Percentiles rank a stretch among this genome's conserved stretches.
Evolutionary conservation across 1,284 basidiomycete genomes (phyloP).

Genomic region (Inonotus hispidus): DNA sequence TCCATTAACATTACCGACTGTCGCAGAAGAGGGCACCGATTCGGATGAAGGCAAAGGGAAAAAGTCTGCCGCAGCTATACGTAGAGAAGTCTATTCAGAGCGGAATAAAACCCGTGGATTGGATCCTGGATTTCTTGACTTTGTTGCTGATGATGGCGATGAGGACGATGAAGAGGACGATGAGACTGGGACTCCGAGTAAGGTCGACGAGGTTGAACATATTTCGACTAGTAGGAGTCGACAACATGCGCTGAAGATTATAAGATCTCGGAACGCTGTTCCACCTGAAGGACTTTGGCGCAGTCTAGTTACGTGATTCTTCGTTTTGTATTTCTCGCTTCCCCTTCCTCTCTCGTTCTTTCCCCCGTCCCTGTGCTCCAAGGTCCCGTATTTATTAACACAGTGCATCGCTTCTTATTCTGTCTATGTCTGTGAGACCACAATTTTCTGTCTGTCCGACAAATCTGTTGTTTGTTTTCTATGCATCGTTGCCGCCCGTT

Average conservation of each 20-base stretch:
- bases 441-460: no score
- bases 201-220: constrained; percentile 23
- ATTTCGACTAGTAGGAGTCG: constrained; percentile 39
- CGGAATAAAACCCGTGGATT: constrained; percentile 56
- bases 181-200: constrained; percentile 32
- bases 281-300: constrained; percentile 73
- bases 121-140: constrained; percentile 66
- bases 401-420: neutral
- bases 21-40: constrained; percentile 13
- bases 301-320: constrained; percentile 32
- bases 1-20: constrained; percentile 20
- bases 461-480: no score
- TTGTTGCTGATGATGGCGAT: constrained; percentile 41
- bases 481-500: no score
- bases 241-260: constrained; percentile 56
- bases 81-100: constrained; percentile 58
- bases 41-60: constrained; percentile 19
- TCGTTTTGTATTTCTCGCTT: neutral
- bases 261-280: constrained; percentile 54
- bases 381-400: neutral
- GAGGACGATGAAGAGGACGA: constrained; percentile 25
- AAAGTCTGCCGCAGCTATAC: constrained; percentile 42
- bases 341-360: neutral
- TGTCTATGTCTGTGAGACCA: neutral
- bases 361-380: neutral